These are phyloP conservation scores for Telfairia occidentalis DNA, from an alignment of 331 rosid genomes.

Conservation along the genomic window DNA sequence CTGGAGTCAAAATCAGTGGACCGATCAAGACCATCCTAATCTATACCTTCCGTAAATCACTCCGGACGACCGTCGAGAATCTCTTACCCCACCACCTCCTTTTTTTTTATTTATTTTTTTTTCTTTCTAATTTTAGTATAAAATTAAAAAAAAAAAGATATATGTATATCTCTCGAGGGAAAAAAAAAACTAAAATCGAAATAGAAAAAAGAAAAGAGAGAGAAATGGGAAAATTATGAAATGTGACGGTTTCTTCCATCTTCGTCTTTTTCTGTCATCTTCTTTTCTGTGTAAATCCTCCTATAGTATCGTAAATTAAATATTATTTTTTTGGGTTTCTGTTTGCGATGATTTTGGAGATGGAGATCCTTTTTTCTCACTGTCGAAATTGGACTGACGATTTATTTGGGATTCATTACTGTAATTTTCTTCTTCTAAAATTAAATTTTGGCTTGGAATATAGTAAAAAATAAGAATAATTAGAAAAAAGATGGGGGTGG, in stretches of 20 bases:
- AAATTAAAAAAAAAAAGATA: not conserved
- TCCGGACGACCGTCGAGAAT: not conserved
- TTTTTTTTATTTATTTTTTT: not conserved
- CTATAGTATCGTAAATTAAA: not conserved
- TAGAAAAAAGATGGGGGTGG: not conserved
- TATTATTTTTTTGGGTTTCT: not conserved
- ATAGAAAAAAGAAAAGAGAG: not conserved
- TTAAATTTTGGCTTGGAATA: not conserved
- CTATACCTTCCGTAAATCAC: slow-evolving; percentile 28
- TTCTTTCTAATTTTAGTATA: not conserved
- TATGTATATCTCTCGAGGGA: not conserved
- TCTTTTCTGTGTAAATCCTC: not conserved
- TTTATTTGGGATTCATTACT: not conserved
- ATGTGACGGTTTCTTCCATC: not conserved
- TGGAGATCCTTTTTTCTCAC: too few species aligned
- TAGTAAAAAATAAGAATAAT: not conserved
- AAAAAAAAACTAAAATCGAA: not conserved
- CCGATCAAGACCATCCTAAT: slow-evolving; percentile 46
- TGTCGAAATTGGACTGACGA: not conserved
- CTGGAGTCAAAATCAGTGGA: slow-evolving; percentile 81
- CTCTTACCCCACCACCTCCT: not conserved
- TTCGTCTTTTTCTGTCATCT: not conserved
- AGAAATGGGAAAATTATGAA: not conserved
- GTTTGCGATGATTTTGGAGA: not conserved
- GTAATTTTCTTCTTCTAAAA: not conserved